Base-by-base conservation (phyloP, 257 asterid species). In the Lavandula angustifolia region DNA sequence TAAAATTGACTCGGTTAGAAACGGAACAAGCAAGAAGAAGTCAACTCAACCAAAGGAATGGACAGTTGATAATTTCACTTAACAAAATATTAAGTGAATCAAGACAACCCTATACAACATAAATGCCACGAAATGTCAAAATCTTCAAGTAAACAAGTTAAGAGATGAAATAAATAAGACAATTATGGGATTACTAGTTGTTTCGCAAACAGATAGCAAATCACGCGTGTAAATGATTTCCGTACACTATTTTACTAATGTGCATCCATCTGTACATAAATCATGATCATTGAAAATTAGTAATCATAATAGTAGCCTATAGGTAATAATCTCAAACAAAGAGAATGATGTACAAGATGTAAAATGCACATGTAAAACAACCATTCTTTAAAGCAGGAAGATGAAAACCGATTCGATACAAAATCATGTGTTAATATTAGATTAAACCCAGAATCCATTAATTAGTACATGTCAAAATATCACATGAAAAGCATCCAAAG, bases 361-460 rank as follows among this genome's bases (percentile, higher is more conserved):
- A 17, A 43, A 70, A 48, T 51, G 53, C 22, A 47, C 62, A 43
- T 42, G 54, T 10, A 5, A 34, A 35, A 40, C 29, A 43, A 44
- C 66, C 29, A 14, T 14, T 50, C 29, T 32, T 60, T 14, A 13
- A 18, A 61, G 47, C 41, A 2, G 6, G 52, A 7, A 42, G 53
- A 50, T 18, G 61, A 52, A 44, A 34, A 60, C 17, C 34, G 40
- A 16, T 34, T 67, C 17, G 52, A 54, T 37, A 40, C 37, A 16
- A 59, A 13, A 40, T 3, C 22, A 13, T 3, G 8, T 12, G 31
- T 41, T 14, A 14, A 11, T 61, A 38, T 7, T 8, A 48, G 35
- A 57, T 34, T 14, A 13, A 75, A 59, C 52, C 58, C 38, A 14
- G 49, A 14, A 17, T 22, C 51, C 56, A 34, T 64, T 5, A n/a